phyloP scores from a whole-genome alignment of 2,329 filamentous ascomycete genomes.

The Pleomassaria siparia region DNA sequence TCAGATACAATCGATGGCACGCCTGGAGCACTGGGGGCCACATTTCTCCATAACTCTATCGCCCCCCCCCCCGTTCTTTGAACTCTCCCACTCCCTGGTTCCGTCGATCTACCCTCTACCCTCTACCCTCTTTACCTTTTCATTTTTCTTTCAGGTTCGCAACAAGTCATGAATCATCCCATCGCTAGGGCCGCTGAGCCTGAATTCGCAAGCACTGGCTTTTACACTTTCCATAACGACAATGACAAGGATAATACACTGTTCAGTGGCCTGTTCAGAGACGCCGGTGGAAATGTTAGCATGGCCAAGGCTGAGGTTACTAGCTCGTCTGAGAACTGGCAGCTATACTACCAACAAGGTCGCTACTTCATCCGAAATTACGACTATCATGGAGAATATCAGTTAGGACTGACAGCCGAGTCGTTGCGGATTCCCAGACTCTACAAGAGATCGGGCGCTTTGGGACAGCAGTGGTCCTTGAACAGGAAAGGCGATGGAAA shows the following conservation, averaged over 20 bases:
- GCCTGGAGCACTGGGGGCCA: not conserved
- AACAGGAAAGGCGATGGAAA: constrained; percentile 2
- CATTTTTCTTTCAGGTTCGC: not conserved
- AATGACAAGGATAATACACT: constrained; percentile 6
- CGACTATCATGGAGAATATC: constrained; percentile 16
- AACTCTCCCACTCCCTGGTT: not conserved
- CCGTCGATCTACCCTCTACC: not conserved
- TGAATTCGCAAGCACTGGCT: constrained; percentile 12
- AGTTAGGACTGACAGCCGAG: constrained; percentile 14
- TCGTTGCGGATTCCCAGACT: constrained; percentile 3
- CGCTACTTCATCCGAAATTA: constrained; percentile 27
- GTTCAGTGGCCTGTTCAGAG: constrained; percentile 2
- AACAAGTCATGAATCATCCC: not conserved
- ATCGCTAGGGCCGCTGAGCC: not conserved
- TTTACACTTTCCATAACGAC: constrained; percentile 14
- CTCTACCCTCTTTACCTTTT: not conserved
- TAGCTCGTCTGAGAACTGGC: constrained; percentile 24
- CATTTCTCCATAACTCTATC: not conserved
- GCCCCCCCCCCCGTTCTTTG: not conserved
- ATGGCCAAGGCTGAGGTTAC: constrained; percentile 8
- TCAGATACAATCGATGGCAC: not conserved
- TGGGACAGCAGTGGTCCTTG: constrained; percentile 13
- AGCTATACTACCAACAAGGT: constrained; percentile 20
- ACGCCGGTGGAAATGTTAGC: constrained; percentile 10
- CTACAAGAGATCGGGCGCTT: not conserved